Base-by-base conservation (phyloP, 192 early-diverging fungal species). In the Dispira simplex region DNA sequence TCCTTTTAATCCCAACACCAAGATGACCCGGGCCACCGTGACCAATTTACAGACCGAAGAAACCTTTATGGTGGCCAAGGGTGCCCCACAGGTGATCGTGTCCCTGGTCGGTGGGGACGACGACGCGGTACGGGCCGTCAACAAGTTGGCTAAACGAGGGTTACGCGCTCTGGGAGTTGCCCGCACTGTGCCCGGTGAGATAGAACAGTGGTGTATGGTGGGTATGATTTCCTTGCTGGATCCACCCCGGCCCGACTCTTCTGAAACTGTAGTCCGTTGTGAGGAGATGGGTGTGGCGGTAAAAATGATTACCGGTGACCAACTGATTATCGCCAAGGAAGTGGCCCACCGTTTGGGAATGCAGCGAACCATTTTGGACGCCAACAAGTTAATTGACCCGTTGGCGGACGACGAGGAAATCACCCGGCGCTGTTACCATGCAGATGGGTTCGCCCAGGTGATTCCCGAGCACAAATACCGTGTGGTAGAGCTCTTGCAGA, bases 401-500 rank as follows among this genome's bases (percentile, higher is more conserved):
- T 73, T 77, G 63, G 82, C 80, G 56, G 76, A 77, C 25, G 93
- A 97, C 67, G 87, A 87, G 63, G 85, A 86, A 68, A 75, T 94
- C 18, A 90, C 87, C 52, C 83, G 90, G 71, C 85, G 90, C 69
- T 85, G 84, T 65, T 76, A 83, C 52, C 87, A 90, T 62, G 88
- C 89, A 16, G 94, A 97, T 74, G 94, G 94, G 59, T 97, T 97
- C 75, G 94, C 91, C 18, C 90, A 95, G 71, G 94, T 97, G 43
- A 94, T 93, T 75, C 94, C 94, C 58, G 94, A 97, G 73, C 92
- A 97, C 88, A 97, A 97, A 76, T 94, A 90, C 78, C 81, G 85
- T 43, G 92, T 97, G n/a, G 94, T 97, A 44, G 92, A 97, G 76
- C 71, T 95, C 46, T 74, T 97, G 32, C 94, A 97, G 75, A 86